These are phyloP conservation scores for Trypanosoma cruzi DNA, from an alignment of 208 protist genomes.

Conservation along the genomic window DNA sequence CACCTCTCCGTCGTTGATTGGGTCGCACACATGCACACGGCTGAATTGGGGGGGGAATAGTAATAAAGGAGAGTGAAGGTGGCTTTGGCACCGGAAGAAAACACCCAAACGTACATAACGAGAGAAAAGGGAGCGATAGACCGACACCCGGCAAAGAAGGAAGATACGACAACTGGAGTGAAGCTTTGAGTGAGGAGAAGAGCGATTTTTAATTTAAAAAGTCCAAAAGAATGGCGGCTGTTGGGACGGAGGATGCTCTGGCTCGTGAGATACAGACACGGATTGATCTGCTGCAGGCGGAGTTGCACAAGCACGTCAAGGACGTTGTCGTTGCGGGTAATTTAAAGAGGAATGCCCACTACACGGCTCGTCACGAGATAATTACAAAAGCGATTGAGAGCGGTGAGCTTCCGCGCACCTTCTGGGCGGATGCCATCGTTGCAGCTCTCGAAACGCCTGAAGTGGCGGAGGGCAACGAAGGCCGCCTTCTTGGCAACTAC, in stretches of 20 bases:
- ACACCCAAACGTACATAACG: no score
- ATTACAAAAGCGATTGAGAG: conserved; percentile 44
- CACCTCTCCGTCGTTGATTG: not conserved
- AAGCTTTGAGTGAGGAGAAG: conserved; percentile 1
- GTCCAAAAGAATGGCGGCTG: conserved; percentile 6
- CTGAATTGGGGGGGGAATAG: no score
- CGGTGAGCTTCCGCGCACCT: conserved; percentile 49
- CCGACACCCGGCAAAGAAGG: not conserved
- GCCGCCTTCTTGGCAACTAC: conserved; percentile 64
- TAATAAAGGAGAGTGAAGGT: no score
- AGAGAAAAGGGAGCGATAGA: not conserved
- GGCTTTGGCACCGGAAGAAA: no score
- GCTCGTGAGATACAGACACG: conserved; percentile 37
- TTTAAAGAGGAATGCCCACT: conserved; percentile 50
- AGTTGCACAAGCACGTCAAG: conserved; percentile 52
- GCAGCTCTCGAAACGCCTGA: conserved; percentile 19
- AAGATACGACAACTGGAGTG: not conserved
- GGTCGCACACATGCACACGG: not conserved
- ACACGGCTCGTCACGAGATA: conserved; percentile 34
- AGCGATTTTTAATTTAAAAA: not conserved
- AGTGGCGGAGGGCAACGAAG: conserved; percentile 27
- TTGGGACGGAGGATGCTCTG: not conserved
- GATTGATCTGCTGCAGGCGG: conserved; percentile 63
- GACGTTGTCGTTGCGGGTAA: conserved; percentile 37
- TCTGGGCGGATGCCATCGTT: conserved; percentile 74